Conservation (phyloP, 176 grass and related monocot species). For the Urochloa ruziziensis region DNA sequence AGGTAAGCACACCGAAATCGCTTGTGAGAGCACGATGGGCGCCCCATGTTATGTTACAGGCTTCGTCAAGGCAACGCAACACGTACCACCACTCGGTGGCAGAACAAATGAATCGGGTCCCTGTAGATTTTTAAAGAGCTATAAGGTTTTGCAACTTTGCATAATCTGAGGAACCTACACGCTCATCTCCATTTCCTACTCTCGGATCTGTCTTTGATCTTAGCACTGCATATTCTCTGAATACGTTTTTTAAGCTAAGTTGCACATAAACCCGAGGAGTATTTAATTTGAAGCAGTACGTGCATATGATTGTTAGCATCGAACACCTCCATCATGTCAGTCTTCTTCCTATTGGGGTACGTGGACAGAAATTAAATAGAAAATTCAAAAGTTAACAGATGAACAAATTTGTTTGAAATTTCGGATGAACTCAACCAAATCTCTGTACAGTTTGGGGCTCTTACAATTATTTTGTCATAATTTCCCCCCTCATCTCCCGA, state of each 20-base stretch:
- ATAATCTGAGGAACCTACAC: background rate
- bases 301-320: background rate
- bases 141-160: background rate
- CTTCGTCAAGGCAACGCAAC: background rate
- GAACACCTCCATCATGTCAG: background rate
- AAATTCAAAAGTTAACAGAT: background rate
- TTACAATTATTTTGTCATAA: conserved; percentile 27
- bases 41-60: background rate
- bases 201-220: background rate
- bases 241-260: background rate
- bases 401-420: background rate
- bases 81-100: background rate
- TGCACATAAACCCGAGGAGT: background rate
- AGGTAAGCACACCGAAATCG: background rate
- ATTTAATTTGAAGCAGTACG: background rate
- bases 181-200: background rate
- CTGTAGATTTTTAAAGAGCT: background rate
- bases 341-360: background rate
- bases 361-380: background rate
- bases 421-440: conserved; percentile 19
- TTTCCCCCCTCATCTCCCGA: conserved; percentile 33
- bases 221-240: too few relatives aligned
- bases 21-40: background rate
- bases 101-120: background rate
- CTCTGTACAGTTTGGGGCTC: conserved; percentile 38